phyloP scores from a whole-genome alignment of 495 filamentous ascomycete genomes.

The Astrocystis sublimbata region DNA sequence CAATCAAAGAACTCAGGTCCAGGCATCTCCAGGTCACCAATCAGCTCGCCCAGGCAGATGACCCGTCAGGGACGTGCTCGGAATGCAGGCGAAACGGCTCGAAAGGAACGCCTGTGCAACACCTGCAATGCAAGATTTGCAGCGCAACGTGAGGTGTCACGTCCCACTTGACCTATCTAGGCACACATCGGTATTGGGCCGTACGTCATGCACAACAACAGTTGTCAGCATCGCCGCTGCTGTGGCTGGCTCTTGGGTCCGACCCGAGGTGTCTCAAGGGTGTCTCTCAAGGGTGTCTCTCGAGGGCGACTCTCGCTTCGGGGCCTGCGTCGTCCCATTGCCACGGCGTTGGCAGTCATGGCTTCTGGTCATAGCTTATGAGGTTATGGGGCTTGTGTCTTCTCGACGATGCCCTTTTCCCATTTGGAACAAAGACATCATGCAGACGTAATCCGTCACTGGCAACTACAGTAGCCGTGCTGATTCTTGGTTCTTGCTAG shows the following conservation, averaged over 20 bases:
- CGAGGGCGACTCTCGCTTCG: slow-evolving; percentile 3
- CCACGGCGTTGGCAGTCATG: no score
- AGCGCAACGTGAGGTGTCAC: background rate
- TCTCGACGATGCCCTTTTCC: background rate
- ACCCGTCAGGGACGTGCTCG: background rate
- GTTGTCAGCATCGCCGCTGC: background rate
- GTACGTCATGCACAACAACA: background rate
- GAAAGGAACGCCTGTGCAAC: background rate
- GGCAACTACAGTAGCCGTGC: background rate
- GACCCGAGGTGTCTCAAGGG: background rate
- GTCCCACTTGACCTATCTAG: background rate
- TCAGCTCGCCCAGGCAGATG: no score
- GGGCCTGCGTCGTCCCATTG: background rate
- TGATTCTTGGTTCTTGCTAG: background rate
- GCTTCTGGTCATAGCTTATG: no score
- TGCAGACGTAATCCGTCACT: background rate
- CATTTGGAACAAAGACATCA: background rate
- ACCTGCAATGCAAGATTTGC: background rate
- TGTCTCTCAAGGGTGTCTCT: no score
- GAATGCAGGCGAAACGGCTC: background rate
- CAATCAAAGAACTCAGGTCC: no score
- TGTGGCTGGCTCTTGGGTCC: no score
- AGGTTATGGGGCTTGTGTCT: background rate
- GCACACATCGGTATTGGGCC: no score
- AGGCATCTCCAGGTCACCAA: no score